These are phyloP conservation scores for Parasarocladium wereldwijsianum DNA, from an alignment of 2,329 filamentous ascomycete species.

Conservation along the genomic window DNA sequence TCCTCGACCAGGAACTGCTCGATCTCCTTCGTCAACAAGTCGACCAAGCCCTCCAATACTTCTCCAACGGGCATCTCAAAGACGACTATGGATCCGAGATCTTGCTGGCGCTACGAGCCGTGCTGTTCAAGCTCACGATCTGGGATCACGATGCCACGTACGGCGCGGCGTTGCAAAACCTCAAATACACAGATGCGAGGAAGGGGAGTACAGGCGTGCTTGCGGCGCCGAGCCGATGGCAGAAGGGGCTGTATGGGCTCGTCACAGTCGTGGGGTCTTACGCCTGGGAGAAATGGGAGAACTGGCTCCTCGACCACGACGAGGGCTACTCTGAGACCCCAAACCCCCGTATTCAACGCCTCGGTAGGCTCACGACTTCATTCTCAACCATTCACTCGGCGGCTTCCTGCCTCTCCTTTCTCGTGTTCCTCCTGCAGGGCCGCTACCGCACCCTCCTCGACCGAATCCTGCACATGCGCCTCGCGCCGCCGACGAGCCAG, in stretches of 20 bases:
- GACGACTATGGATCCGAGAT: constrained; percentile 87
- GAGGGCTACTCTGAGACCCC: constrained; percentile 59
- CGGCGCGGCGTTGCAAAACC: constrained; percentile 80
- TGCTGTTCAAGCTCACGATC: constrained; percentile 86
- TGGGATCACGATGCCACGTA: constrained; percentile 97
- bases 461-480: constrained; percentile 65
- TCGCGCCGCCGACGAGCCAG: constrained; percentile 73
- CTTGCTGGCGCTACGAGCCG: constrained; percentile 55
- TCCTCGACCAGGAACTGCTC: constrained; percentile 86
- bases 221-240: constrained; percentile 59
- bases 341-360: constrained; percentile 30
- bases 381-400: constrained; percentile 64
- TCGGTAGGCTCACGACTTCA: constrained; percentile 56
- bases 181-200: constrained; percentile 78
- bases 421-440: constrained; percentile 82
- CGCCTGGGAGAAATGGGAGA: constrained; percentile 83
- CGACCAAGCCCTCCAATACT: constrained; percentile 76
- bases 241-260: constrained; percentile 74
- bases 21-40: constrained; percentile 76
- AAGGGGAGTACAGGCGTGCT: constrained; percentile 44
- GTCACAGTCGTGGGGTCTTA: constrained; percentile 81
- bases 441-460: constrained; percentile 85
- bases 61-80: constrained; percentile 56
- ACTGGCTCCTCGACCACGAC: constrained; percentile 64
- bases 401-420: constrained; percentile 71